Evolutionary conservation across 345 rosid genomes (phyloP), one percentile per base, ranked within the genome.

Genomic region (Eucalyptus pauciflora): DNA sequence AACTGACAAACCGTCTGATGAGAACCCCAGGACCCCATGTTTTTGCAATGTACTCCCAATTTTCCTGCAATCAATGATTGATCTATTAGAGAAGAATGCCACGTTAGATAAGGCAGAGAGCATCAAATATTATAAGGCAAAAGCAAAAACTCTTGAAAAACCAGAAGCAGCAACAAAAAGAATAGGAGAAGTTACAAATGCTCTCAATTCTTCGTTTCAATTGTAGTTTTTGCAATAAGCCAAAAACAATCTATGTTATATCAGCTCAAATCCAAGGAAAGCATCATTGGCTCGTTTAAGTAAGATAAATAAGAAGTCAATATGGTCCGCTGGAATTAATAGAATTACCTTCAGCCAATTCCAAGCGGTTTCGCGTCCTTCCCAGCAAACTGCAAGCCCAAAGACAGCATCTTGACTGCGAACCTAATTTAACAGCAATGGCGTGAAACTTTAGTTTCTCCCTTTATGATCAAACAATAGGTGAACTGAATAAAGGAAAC

Each of bases 341-440:
- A n/a, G 71, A 60, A 10, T 86, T 91, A 95, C 98, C 98, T 94
- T 91, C 87, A 97, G 92, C 99, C 99, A 97, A 87, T 89, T 91
- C 99, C 99, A 97, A 85, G 99, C 95, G 49, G 94, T 95, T 92
- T 97, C 99, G 86, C 99, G 95, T 81, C 99, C 99, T 95, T 96
- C 98, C 90, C 91, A 90, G 86, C 95, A 91, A 88, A 96, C 97
- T 86, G 94, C 90, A 49, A 97, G 94, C 86, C 97, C 99, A 91
- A 58, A 94, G 58, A 96, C 89, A 86, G 95, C 99, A 94, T 96
- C 99, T 93, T 97, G 99, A 91, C 92, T 93, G 31, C 98, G 99
- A 81, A 95, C 99, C 99, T 97, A 76, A 45, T 58, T 58, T 27
- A 64, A n/a, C 33, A 64, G 10, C 71, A 64, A 64, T 7, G 3